Evolutionary conservation across 2,329 filamentous ascomycete species (phyloP), one percentile per base, ranked within the genome.

Genomic region (Fonsecaea multimorphosa): DNA sequence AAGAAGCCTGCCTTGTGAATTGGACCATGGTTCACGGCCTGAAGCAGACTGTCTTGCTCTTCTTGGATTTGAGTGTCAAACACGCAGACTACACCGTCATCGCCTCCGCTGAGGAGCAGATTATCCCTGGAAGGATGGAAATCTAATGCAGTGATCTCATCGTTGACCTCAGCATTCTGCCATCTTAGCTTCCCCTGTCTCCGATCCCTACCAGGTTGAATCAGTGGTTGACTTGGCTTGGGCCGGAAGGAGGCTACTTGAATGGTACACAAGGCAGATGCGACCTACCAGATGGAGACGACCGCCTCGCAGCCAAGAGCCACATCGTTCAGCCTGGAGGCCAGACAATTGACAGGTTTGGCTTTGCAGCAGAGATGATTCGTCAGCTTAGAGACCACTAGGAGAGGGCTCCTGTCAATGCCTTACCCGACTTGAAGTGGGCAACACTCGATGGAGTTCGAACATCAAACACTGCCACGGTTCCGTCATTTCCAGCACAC

Each of bases 1-100:
- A 89, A 77, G 74, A 88, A 88, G 1, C 85, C 86, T 24, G 86
- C 84, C 69, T 85, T 85, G 68, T 88, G 86, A 57, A 89, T 83
- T 7, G 87, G 87, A 55, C 84, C 79, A 70, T 88, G 86, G 72
- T 88, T 89, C 73, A 88, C 82, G 34, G 88, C 85, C 72, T 88
- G 86, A 58, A 86, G 79, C 32, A 89, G 76, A 1, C 86, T 86
- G 58, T 89, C 87, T 61, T 89, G 86, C 74, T 89, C 87, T 56
- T 86, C 84, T 2, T 75, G 72, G 49, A 86, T 80, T 27, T 79
- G 80, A 27, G 82, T 84, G 74, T 89, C 83, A 74, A 89, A 89
- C 64, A 89, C 77, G 68, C 87, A 87, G 67, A 88, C 80, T 0
- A 89, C 80, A 2, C 86, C 86, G 72, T 89, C 87, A 22, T 87